phyloP scores from a whole-genome alignment of 2,329 filamentous ascomycete genomes.

The Cladophialophora psammophila region DNA sequence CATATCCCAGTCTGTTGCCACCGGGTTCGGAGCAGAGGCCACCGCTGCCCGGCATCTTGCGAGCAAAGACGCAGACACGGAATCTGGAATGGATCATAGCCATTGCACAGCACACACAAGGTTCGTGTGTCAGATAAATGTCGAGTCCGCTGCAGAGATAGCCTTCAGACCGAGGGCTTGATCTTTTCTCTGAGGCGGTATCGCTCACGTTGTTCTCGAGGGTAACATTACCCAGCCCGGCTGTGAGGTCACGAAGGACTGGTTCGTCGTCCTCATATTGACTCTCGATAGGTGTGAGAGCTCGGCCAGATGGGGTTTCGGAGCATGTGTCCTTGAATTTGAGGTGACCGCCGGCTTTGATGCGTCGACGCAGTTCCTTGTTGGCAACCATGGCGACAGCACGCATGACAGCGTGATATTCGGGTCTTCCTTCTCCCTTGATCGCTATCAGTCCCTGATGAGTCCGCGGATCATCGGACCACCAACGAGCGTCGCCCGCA shows the following conservation, averaged over 20 bases:
- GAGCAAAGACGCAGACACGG: slow-evolving; percentile 80
- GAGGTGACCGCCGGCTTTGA: slow-evolving; percentile 37
- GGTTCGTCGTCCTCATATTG: slow-evolving; percentile 36
- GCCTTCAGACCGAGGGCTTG: slow-evolving; percentile 69
- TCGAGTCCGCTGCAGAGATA: slow-evolving; percentile 95
- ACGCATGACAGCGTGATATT: slow-evolving; percentile 57
- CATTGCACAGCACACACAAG: slow-evolving; percentile 97
- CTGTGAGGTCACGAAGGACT: slow-evolving; percentile 30
- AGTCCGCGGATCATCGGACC: slow-evolving; percentile 22
- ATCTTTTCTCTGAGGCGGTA: slow-evolving; percentile 44
- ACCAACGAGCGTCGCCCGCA: slow-evolving; percentile 53
- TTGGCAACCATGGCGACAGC: slow-evolving; percentile 52
- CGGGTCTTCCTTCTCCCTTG: slow-evolving; percentile 50
- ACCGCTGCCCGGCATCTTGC: slow-evolving; percentile 80
- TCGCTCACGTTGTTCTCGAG: slow-evolving; percentile 19
- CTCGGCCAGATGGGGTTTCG: slow-evolving; percentile 40
- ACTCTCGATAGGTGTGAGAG: slow-evolving; percentile 38
- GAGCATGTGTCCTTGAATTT: slow-evolving; percentile 39
- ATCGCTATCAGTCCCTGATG: slow-evolving; percentile 21
- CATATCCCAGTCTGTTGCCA: slow-evolving; percentile 57
- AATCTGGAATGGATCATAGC: slow-evolving; percentile 93
- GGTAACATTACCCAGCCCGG: slow-evolving; percentile 28
- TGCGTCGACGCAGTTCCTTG: slow-evolving; percentile 46
- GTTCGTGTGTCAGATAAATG: slow-evolving; percentile 93
- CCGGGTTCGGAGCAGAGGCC: slow-evolving; percentile 71